Evolutionary conservation across 2,329 filamentous ascomycete species (phyloP), one percentile per base, ranked within the genome.

Genomic region (Penicillium sclerotigenum): DNA sequence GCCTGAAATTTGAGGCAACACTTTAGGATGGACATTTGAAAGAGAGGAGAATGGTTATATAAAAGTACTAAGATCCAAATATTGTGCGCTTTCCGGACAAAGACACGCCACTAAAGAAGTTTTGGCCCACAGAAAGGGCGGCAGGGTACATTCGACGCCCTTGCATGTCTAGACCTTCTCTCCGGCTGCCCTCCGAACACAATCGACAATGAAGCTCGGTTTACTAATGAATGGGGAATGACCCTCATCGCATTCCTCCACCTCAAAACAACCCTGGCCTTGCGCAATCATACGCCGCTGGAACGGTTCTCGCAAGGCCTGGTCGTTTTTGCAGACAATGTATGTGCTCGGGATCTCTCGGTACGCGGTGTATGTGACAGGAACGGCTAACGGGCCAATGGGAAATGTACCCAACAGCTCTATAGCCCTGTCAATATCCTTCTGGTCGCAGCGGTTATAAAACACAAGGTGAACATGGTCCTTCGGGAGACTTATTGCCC

Each of bases 201-300:
- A 69, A 10, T 59, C 59, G 20, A 64, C 63, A 24, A 70, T 57
- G 33, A 65, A 69, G 0, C 24, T 48, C 13, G 67, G 65, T 37
- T 69, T 65, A 34, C 68, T 70, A 52, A 70, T 47, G 29, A 65
- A 69, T 9, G 67, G 68, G 11, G 67, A 64, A 40, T 70, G 66
- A 0, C 65, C 68, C 49, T 70, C 68, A 28, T 69, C 48, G 22
- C 68, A 70, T 40, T 60, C 52, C 36, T 68, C 67, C 18, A 70
- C 67, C 6, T 65, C 31, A 18, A 70, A 65, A 7, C 47, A 60
- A 14, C 63, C 67, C 1, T 63, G 54, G 1, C 59, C 62, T 47
- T 69, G 65, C 1, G 66, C 67, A 38, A 70, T 61, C 53, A 70
- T 69, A n/a, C 66, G 54, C 13, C 65, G 59, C 41, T 70, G 68